Conservation (phyloP, 306 rosid genomes). For the Coriaria nepalensis region DNA sequence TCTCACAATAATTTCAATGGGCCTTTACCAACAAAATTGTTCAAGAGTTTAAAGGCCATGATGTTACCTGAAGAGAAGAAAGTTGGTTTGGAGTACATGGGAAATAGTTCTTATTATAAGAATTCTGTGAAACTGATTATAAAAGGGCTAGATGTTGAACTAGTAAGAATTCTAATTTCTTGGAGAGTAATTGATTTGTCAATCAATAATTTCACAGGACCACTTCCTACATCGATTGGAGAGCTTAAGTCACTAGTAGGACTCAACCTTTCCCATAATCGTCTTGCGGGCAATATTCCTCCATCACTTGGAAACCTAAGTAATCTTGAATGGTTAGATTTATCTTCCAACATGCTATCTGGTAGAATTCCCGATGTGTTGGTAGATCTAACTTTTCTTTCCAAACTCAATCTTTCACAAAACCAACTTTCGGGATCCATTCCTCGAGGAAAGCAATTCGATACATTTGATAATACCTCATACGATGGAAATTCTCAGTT, state of each 20-base stretch:
- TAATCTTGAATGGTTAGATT: slow-evolving; percentile 1
- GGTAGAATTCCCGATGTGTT: background rate
- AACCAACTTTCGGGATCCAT: background rate
- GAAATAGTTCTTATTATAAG: background rate
- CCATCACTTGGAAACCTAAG: background rate
- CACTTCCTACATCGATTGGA: background rate
- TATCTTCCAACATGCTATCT: background rate
- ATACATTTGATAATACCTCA: too few species aligned
- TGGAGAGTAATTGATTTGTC: slow-evolving; percentile 9
- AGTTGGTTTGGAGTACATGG: background rate
- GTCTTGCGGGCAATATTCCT: background rate
- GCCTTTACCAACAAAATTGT: slow-evolving; percentile 1
- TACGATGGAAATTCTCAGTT: background rate
- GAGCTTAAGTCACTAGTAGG: background rate
- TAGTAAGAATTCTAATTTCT: background rate
- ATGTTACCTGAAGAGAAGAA: background rate
- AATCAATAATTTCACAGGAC: slow-evolving; percentile 10
- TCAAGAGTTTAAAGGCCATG: slow-evolving; percentile 1
- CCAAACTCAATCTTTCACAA: background rate
- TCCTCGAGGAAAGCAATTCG: background rate
- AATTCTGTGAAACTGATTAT: background rate
- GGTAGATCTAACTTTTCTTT: background rate
- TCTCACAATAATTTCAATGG: slow-evolving; percentile 6
- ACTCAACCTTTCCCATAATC: background rate
- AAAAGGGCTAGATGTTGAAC: background rate